Conservation (phyloP, 352 stramenopile species). For the Phytophthora megakarya region DNA sequence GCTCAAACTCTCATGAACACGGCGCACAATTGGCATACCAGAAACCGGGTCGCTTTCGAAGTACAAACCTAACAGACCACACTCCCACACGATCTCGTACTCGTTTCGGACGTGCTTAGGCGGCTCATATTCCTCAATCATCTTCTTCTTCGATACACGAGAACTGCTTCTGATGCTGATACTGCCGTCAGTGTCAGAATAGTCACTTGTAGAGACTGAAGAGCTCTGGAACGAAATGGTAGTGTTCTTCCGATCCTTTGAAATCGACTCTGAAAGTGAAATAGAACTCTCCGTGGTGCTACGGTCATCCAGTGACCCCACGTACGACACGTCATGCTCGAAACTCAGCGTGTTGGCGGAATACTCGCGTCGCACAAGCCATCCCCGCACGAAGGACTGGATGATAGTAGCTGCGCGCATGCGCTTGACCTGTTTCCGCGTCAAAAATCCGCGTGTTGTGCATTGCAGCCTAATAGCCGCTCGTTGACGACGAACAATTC, state of each 20-base stretch:
- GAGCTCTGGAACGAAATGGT: constrained; percentile 59
- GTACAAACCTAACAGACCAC: constrained; percentile 79
- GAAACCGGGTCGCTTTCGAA: constrained; percentile 84
- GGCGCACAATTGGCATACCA: constrained; percentile 86
- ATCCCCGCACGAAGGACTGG: constrained; percentile 82
- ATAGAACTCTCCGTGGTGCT: constrained; percentile 52
- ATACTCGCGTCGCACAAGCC: constrained; percentile 78
- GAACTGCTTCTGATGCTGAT: constrained; percentile 51
- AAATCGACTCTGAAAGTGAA: constrained; percentile 57
- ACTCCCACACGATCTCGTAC: constrained; percentile 91
- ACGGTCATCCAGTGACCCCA: constrained; percentile 64
- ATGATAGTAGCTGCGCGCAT: constrained; percentile 61
- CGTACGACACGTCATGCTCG: constrained; percentile 76
- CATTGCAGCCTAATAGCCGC: constrained; percentile 61
- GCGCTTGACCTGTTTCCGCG: constrained; percentile 45
- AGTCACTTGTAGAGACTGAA: constrained; percentile 65
- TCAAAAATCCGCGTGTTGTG: constrained; percentile 49
- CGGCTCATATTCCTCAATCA: constrained; percentile 63
- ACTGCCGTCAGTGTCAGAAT: constrained; percentile 55
- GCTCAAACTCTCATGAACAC: constrained; percentile 86
- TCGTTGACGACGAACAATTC: constrained; percentile 42
- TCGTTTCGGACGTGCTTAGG: constrained; percentile 73
- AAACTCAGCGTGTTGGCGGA: constrained; percentile 83
- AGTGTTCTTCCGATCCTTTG: constrained; percentile 56
- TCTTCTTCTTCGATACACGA: constrained; percentile 63